Evolutionary conservation across 2,329 filamentous ascomycete species (phyloP), one percentile per base, ranked within the genome.

Genomic region (Penicillium rolfsii): DNA sequence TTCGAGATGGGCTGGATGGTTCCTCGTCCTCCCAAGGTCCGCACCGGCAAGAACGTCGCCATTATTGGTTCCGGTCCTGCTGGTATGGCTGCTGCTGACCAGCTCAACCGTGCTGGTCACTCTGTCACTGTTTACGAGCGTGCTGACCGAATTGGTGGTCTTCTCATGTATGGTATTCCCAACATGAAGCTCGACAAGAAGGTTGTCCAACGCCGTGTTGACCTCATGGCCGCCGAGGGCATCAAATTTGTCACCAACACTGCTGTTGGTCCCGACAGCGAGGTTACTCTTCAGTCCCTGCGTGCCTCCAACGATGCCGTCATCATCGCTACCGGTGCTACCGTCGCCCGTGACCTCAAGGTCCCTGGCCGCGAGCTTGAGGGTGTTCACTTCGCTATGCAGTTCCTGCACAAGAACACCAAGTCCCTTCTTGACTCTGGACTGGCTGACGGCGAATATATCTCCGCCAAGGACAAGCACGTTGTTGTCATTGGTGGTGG

Each of bases 101-200:
- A 97, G 79, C 87, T 98, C 68, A 98, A 98, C 86, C 90, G 90
- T 71, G 91, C 91, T 70, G 94, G 94, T 30, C 94, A 98, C 80
- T 81, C 76, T 4, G 92, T 97, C 57, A 97, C 92, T 12, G 87
- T 98, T 19, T 97, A 95, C 73, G 94, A 98, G 84, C 91, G 94
- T 66, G 87, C 93, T 62, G 94, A 98, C 75, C 91, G 94, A 67
- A 82, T 90, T 60, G 94, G 94, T 80, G 94, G 94, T 77, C 84
- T 98, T 58, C 86, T 98, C 72, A 97, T 97, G 94, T 97, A 98
- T 75, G 94, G 94, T 69, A 98, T 98, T 69, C 94, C 94, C 68
- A 98, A 98, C 84, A 98, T 98, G 94, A 98, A 98, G 84, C 90
- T 98, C 45, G 94, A 98, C 82, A 98, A 98, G 85, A 92, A 92